phyloP scores from a whole-genome alignment of 805 yeast species.

The Wickerhamomyces xylosicus region DNA sequence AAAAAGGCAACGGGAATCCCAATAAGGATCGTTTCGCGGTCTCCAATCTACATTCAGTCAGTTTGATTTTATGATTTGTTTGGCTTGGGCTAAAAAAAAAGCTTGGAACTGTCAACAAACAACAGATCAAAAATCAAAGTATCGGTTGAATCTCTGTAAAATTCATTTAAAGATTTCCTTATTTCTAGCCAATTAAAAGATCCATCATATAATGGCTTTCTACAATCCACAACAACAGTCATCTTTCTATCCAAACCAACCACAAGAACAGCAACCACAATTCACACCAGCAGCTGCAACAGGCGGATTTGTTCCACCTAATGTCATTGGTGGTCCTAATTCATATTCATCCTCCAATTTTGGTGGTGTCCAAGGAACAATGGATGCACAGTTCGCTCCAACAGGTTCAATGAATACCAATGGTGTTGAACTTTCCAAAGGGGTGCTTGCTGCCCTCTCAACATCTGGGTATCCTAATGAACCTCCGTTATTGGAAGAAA shows the following conservation, averaged over 20 bases:
- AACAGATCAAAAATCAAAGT: too few relatives aligned
- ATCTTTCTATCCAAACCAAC: constrained; percentile 10
- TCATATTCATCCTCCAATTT: constrained; percentile 4
- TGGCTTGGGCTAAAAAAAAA: too few relatives aligned
- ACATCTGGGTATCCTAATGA: constrained; percentile 94
- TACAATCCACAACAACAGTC: constrained; percentile 1
- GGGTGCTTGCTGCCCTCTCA: constrained; percentile 85
- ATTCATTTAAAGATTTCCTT: too few relatives aligned
- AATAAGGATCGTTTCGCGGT: too few relatives aligned
- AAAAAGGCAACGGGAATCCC: too few relatives aligned
- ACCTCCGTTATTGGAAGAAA: constrained; percentile 82
- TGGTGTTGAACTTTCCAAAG: constrained; percentile 41
- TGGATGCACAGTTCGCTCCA: constrained; percentile 21
- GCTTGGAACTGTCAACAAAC: too few relatives aligned
- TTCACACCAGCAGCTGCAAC: neutral
- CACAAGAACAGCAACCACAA: constrained; percentile 10
- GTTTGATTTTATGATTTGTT: too few relatives aligned
- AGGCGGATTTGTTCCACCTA: too few relatives aligned
- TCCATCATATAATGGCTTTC: constrained; percentile 5
- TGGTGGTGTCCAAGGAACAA: constrained; percentile 22
- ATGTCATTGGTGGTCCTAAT: constrained; percentile 1
- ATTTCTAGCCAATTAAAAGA: too few relatives aligned
- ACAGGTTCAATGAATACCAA: constrained; percentile 20
- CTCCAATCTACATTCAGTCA: too few relatives aligned
- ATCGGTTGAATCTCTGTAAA: too few relatives aligned